Evolutionary conservation across 2,329 filamentous ascomycete species (phyloP).

Genomic region (Didymella arachidicola): DNA sequence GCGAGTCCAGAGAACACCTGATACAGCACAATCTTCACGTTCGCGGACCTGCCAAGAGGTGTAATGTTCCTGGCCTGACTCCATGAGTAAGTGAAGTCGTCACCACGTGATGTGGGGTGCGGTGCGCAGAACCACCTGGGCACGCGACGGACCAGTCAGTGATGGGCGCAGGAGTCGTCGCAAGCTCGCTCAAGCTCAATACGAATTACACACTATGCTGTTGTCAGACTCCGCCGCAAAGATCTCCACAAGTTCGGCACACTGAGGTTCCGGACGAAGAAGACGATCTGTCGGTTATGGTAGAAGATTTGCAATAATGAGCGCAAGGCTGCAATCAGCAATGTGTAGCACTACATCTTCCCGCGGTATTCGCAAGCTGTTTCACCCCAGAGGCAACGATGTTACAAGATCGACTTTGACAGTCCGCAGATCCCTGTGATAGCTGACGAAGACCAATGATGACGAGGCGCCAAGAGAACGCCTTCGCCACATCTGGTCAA

Average conservation of each 20-base stretch:
- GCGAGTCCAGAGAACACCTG: background rate
- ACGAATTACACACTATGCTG: conserved; percentile 5
- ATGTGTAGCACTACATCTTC: conserved; percentile 3
- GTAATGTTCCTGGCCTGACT: background rate
- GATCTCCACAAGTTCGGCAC: background rate
- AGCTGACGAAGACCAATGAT: conserved; percentile 18
- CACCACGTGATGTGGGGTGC: conserved; percentile 15
- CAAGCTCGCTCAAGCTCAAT: conserved; percentile 3
- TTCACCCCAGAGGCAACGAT: conserved; percentile 19
- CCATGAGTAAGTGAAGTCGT: background rate
- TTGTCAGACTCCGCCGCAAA: conserved; percentile 1
- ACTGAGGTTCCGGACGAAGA: background rate
- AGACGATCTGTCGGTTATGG: conserved; percentile 1
- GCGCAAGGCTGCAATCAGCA: conserved; percentile 4
- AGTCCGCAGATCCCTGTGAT: conserved; percentile 13
- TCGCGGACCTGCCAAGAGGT: conserved; percentile 3
- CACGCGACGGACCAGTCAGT: background rate
- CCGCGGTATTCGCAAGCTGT: conserved; percentile 16
- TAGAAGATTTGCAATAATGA: conserved; percentile 4
- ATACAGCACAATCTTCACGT: conserved; percentile 6
- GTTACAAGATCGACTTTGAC: conserved; percentile 21
- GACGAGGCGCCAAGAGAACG: conserved; percentile 11
- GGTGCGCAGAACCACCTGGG: background rate
- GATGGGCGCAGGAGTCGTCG: conserved; percentile 6
- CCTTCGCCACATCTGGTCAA: conserved; percentile 19